Evolutionary conservation across 352 stramenopile genomes (phyloP).

Genomic region (Peronospora belbahrii): DNA sequence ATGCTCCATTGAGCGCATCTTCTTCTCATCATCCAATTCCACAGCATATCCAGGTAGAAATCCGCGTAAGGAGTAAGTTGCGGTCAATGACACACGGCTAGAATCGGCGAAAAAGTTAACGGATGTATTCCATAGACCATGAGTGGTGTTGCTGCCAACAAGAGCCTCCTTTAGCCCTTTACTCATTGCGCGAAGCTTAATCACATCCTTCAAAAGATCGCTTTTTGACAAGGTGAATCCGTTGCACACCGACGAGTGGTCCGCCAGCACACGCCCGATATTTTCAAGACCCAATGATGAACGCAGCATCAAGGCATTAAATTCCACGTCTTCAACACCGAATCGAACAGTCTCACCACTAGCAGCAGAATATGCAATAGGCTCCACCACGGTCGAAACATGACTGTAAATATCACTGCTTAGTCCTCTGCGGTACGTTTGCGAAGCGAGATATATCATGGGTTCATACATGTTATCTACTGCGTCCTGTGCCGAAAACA

Average conservation of each 20-base stretch:
- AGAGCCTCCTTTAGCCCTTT: conserved; percentile 31
- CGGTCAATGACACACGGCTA: conserved; percentile 15
- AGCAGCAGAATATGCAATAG: not conserved
- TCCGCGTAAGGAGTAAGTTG: conserved; percentile 43
- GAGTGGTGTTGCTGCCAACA: conserved; percentile 28
- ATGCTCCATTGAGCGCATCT: conserved; percentile 58
- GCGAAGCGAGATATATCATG: conserved; percentile 66
- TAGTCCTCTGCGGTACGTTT: not conserved
- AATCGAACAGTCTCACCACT: conserved; percentile 22
- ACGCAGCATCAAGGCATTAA: conserved; percentile 68
- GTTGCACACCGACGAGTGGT: conserved; percentile 53
- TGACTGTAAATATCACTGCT: conserved; percentile 3
- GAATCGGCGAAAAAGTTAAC: conserved; percentile 48
- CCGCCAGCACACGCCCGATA: conserved; percentile 54
- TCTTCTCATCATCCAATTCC: conserved; percentile 37
- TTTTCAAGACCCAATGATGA: conserved; percentile 52
- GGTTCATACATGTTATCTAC: conserved; percentile 66
- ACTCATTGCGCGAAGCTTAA: conserved; percentile 21
- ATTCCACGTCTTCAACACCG: conserved; percentile 68
- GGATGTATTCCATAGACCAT: conserved; percentile 64
- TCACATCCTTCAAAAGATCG: conserved; percentile 40
- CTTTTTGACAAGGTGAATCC: conserved; percentile 35
- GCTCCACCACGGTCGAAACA: conserved; percentile 1
- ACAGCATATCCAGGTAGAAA: conserved; percentile 52
- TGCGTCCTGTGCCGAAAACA: conserved; percentile 28